Conservation (phyloP, 2,329 filamentous ascomycete species). For the Nigrospora osmanthi region DNA sequence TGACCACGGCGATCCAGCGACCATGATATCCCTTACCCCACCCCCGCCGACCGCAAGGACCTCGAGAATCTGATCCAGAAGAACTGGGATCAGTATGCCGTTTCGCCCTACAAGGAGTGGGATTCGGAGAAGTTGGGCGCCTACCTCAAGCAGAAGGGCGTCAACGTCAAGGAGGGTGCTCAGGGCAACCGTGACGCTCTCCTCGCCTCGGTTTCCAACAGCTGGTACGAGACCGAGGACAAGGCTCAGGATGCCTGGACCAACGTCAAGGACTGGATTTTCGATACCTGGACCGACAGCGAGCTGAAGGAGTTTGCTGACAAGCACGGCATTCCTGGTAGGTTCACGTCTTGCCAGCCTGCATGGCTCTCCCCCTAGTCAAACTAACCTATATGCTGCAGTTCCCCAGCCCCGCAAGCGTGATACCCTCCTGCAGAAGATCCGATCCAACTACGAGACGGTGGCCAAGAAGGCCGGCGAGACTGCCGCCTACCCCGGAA, state of each 20-base stretch:
- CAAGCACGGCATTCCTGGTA: constrained; percentile 71
- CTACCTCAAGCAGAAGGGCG: constrained; percentile 64
- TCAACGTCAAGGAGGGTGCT: constrained; percentile 59
- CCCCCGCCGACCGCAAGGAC: constrained; percentile 83
- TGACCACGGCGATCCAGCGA: constrained; percentile 34
- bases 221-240: constrained; percentile 75
- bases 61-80: constrained; percentile 84
- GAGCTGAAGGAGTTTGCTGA: constrained; percentile 91
- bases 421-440: constrained; percentile 70
- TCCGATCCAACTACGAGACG: constrained; percentile 73
- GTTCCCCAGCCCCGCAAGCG: constrained; percentile 82
- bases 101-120: constrained; percentile 71
- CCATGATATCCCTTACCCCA: constrained; percentile 85
- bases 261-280: constrained; percentile 81
- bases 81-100: constrained; percentile 78
- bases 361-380: not conserved
- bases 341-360: constrained; percentile 5
- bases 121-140: constrained; percentile 58
- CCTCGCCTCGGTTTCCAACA: constrained; percentile 58
- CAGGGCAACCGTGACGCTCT: constrained; percentile 63
- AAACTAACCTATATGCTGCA: constrained; percentile 9
- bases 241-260: constrained; percentile 64
- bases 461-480: constrained; percentile 69
- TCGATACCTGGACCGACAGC: constrained; percentile 92
- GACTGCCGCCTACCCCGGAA: constrained; percentile 77